A percentile compares a stretch with the other conserved stretches of the same genome.
Conservation (phyloP, 2,329 filamentous ascomycete genomes). For the Meredithiella fracta region DNA sequence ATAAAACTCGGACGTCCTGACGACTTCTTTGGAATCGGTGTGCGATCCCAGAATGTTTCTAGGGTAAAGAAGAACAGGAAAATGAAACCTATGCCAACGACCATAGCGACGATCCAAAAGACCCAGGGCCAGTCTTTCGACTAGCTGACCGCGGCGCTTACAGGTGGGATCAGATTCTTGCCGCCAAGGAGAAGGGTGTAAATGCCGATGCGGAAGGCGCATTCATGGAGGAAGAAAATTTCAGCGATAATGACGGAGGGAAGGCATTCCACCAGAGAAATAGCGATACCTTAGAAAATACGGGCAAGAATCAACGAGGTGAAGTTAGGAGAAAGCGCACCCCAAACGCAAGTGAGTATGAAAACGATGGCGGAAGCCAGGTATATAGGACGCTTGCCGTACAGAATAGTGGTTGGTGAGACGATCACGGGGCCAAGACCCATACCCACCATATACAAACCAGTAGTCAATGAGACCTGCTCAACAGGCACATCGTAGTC, state of each 20-base stretch:
- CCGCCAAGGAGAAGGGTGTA: constrained; percentile 75
- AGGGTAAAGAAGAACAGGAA: constrained; percentile 82
- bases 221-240: constrained; percentile 74
- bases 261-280: constrained; percentile 81
- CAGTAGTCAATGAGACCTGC: constrained; percentile 70
- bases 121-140: constrained; percentile 74
- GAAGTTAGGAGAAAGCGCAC: constrained; percentile 73
- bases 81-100: constrained; percentile 53
- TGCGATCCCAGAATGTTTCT: constrained; percentile 89
- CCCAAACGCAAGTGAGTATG: constrained; percentile 58
- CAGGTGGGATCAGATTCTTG: constrained; percentile 78
- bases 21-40: constrained; percentile 35
- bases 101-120: constrained; percentile 66
- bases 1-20: constrained; percentile 27
- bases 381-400: constrained; percentile 81
- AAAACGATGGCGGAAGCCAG: constrained; percentile 64
- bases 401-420: constrained; percentile 82
- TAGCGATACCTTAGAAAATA: constrained; percentile 72
- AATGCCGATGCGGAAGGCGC: constrained; percentile 81
- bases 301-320: constrained; percentile 63
- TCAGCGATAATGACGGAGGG: constrained; percentile 89
- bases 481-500: constrained; percentile 50
- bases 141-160: constrained; percentile 71
- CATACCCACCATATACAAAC: constrained; percentile 85
- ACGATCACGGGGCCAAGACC: constrained; percentile 71